phyloP scores from a whole-genome alignment of 2,329 filamentous ascomycete species.

The Cucurbitaria berberidis region DNA sequence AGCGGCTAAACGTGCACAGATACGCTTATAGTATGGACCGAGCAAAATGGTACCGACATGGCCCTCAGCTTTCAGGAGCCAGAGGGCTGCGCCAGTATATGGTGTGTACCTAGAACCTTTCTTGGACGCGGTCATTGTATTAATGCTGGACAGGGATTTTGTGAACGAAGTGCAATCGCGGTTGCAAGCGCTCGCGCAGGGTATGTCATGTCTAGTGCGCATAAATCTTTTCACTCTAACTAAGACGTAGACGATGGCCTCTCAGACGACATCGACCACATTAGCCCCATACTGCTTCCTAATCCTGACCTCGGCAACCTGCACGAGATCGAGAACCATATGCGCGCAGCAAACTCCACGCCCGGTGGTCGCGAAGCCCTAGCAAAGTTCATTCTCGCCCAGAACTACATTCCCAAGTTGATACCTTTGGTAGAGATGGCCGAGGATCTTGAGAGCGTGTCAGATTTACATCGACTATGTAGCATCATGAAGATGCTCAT shows the following conservation, averaged over 20 bases:
- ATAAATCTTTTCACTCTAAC: constrained; percentile 19
- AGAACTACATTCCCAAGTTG: constrained; percentile 87
- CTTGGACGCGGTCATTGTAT: constrained; percentile 7
- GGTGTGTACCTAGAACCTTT: constrained; percentile 60
- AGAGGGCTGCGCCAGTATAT: constrained; percentile 90
- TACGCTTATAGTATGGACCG: constrained; percentile 98
- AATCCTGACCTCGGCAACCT: constrained; percentile 82
- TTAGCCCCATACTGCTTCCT: constrained; percentile 75
- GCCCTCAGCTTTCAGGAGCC: constrained; percentile 97
- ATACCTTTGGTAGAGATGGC: constrained; percentile 86
- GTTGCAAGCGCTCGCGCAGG: constrained; percentile 67
- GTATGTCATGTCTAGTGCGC: constrained; percentile 52
- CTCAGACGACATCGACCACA: constrained; percentile 82
- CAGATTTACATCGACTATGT: constrained; percentile 88
- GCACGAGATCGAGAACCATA: constrained; percentile 80
- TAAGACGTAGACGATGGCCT: constrained; percentile 73
- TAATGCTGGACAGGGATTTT: constrained; percentile 74
- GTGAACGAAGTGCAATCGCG: constrained; percentile 84
- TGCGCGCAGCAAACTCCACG: constrained; percentile 78
- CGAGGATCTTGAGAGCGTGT: constrained; percentile 86
- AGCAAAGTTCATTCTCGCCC: constrained; percentile 81
- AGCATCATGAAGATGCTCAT: constrained; percentile 98
- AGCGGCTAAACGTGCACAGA: constrained; percentile 61
- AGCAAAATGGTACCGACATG: constrained; percentile 91
- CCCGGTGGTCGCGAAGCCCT: constrained; percentile 82